phyloP scores from a whole-genome alignment of 768 basidiomycete genomes.

The Rhizopogon salebrosus region DNA sequence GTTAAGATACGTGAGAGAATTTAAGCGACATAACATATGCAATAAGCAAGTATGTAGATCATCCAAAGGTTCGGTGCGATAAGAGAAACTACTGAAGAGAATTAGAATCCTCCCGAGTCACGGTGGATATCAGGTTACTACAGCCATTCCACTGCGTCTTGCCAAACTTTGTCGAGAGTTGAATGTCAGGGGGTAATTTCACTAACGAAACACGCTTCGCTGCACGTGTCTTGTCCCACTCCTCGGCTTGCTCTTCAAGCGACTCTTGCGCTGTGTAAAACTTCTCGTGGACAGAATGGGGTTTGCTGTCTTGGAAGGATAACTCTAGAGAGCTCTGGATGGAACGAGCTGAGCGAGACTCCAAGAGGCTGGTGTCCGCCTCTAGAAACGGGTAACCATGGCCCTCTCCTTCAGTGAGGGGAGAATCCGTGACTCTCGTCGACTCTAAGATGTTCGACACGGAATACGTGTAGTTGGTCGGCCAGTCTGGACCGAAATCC shows the following conservation, averaged over 20 bases:
- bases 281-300: constrained; percentile 35
- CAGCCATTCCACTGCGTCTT: constrained; percentile 9
- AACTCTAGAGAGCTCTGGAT: constrained; percentile 8
- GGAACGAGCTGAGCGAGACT: constrained; percentile 14
- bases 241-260: constrained; percentile 72
- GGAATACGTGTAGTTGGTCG: constrained; percentile 33
- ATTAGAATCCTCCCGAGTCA: neutral
- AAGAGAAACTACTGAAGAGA: neutral
- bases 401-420: constrained; percentile 19
- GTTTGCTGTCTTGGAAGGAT: constrained; percentile 7
- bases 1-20: neutral
- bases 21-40: neutral
- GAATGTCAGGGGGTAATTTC: constrained; percentile 55
- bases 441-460: constrained; percentile 26
- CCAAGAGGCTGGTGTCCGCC: constrained; percentile 17
- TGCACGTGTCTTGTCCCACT: constrained; percentile 81
- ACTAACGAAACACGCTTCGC: constrained; percentile 84
- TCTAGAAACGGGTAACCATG: constrained; percentile 25
- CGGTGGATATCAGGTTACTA: constrained; percentile 1
- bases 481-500: constrained; percentile 50
- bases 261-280: constrained; percentile 42
- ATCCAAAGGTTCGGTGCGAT: neutral
- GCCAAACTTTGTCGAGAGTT: constrained; percentile 18
- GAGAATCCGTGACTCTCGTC: constrained; percentile 31
- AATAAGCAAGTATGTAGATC: neutral